Base-by-base conservation (phyloP, 176 grass and related monocot genomes). In the Cymbopogon citratus region DNA sequence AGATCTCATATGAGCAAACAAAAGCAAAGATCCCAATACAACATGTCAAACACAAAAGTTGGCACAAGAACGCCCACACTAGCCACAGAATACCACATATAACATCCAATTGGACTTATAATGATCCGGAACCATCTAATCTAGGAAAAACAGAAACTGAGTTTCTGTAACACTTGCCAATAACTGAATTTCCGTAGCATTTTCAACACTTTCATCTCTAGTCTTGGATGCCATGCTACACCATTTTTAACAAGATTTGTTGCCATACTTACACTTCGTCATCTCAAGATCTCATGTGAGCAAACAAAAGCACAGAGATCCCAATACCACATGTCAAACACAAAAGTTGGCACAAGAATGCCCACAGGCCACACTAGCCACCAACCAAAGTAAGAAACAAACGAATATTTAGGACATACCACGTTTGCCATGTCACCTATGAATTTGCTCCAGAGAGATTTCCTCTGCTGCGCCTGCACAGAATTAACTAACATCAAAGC, bases 401-500 rank as follows among this genome's bases (percentile, higher is more conserved):
- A 45, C 8, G 41, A 63, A 78, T 29, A 9, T 45, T 46, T 25
- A 31, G 26, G 27, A 18, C 13, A 26, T 77, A 77, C 74, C 74
- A 21, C 33, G 67, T 70, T 70, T 70, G 12, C n/a, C 67, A 70
- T 70, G 67, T 12, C 21, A 79, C 41, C 63, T 48, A 48, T 19
- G 10, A 70, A 26, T 44, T 25, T 70, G 38, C 16, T 66, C 76
- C 76, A 48, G 40, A 79, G 39, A 0, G 61, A 66, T 34, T 33
- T 46, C 26, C 46, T 23, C n/a, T 34, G 8, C 76, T 12, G 40
- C 60, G n/a, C 40, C 27, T 66, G 23, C 28, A 70, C 12, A 34
- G 28, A 79, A 79, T 79, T 46, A 78, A 78, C 26, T 46, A 78
- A 78, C 26, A 48, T 46, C 9, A 66, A 48, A 79, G 21, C 21